A percentile compares a stretch with the other conserved stretches of the same genome.
phyloP scores from a whole-genome alignment of 257 asterid species.

The Striga asiatica region DNA sequence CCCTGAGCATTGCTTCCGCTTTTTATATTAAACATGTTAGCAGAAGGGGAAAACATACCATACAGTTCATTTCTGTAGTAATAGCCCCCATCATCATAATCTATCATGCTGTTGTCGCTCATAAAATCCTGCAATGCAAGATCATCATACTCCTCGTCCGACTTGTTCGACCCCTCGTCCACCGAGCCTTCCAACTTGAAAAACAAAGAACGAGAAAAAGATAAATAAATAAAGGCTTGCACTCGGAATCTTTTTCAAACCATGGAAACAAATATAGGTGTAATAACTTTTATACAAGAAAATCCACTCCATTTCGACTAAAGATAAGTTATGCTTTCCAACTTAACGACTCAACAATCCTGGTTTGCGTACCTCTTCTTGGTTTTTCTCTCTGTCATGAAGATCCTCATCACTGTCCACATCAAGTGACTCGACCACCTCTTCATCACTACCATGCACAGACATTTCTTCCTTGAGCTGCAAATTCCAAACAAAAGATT shows the following conservation, averaged over 20 bases:
- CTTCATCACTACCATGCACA: conserved; percentile 88
- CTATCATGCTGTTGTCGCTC: conserved; percentile 28
- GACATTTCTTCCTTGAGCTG: conserved; percentile 76
- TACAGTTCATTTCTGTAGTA: conserved; percentile 11
- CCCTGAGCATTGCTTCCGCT: conserved; percentile 12
- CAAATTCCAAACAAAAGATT: too few species aligned
- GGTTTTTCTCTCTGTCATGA: conserved; percentile 38
- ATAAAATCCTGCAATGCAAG: conserved; percentile 60
- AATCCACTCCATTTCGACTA: too few species aligned
- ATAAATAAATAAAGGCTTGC: background rate
- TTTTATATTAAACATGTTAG: conserved; percentile 15
- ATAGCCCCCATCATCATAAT: conserved; percentile 29
- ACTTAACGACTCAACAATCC: background rate
- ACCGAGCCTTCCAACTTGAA: conserved; percentile 81
- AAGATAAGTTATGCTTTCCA: too few species aligned
- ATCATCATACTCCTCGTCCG: conserved; percentile 86
- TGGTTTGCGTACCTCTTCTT: conserved; percentile 48
- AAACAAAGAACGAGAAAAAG: background rate
- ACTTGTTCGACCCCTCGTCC: conserved; percentile 72
- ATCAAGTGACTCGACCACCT: conserved; percentile 58
- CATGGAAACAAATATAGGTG: too few species aligned
- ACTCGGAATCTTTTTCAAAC: conserved; percentile 3
- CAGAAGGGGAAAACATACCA: conserved; percentile 12
- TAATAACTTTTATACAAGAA: too few species aligned
- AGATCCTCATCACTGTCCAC: conserved; percentile 77